Evolutionary conservation across 1,284 basidiomycete species (phyloP).

Genomic region (Cryptococcus sp.): DNA sequence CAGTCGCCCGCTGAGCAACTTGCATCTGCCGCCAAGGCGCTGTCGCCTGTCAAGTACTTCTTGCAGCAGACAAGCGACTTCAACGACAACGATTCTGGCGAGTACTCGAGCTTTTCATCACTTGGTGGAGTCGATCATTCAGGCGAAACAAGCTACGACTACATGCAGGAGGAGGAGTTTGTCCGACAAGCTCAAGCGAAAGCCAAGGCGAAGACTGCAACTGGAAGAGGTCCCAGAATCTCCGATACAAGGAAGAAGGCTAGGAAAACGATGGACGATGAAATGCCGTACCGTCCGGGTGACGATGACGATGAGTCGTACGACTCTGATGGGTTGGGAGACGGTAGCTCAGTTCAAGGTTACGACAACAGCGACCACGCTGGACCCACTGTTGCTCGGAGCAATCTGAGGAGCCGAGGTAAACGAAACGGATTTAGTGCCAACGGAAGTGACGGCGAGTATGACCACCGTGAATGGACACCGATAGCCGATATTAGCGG

Average conservation of each 20-base stretch:
- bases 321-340: slow-evolving; percentile 38
- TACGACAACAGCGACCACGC: no score
- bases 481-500: slow-evolving; percentile 9
- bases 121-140: slow-evolving; percentile 14
- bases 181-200: slow-evolving; percentile 26
- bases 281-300: slow-evolving; percentile 44
- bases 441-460: slow-evolving; percentile 4
- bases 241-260: slow-evolving; percentile 19
- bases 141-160: slow-evolving; percentile 33
- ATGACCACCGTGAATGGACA: slow-evolving; percentile 8
- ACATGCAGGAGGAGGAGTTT: slow-evolving; percentile 34
- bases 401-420: no score
- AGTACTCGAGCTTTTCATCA: slow-evolving; percentile 34
- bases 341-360: slow-evolving; percentile 14
- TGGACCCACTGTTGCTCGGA: no score
- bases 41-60: slow-evolving; percentile 42
- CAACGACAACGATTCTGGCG: slow-evolving; percentile 22
- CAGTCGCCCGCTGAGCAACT: slow-evolving; percentile 35
- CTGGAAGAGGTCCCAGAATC: slow-evolving; percentile 9
- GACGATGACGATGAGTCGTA: slow-evolving; percentile 34
- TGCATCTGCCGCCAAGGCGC: slow-evolving; percentile 30
- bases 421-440: no score
- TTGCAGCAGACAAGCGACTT: slow-evolving; percentile 30
- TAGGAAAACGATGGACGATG: slow-evolving; percentile 29
- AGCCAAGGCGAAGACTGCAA: slow-evolving; percentile 3